Evolutionary conservation across 2,329 filamentous ascomycete species (phyloP), one percentile per base, ranked within the genome.

Genomic region (Nakataea oryzae): DNA sequence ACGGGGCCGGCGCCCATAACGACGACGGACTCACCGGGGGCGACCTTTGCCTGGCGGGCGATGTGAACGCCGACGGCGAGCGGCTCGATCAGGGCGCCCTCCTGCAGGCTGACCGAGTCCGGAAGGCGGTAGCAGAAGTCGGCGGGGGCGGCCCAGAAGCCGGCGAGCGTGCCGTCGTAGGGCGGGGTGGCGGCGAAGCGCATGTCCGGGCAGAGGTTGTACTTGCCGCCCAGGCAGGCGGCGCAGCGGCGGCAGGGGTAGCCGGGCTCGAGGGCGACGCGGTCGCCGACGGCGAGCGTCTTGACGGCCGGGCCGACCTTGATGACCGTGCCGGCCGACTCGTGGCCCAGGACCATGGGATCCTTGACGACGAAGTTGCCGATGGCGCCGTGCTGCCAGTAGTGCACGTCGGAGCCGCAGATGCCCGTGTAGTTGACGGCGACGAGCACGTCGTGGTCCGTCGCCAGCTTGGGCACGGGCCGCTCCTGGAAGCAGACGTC

Each of bases 371-470:
- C 71, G 67, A 86, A 81, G 74, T 85, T 80, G 63, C 85, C 85
- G 67, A 86, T 86, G 70, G 61, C 59, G 55, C 55, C 62, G 54
- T 67, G 64, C 34, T 57, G 57, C 57, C 65, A 67, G 66, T 67
- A 68, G 71, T 86, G 84, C 62, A 86, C 76, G 69, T 87, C 85
- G 56, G 83, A 86, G 66, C 85, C 85, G 72, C 85, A 96, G 76
- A 96, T 95, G 68, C 91, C 91, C 3, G 91, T 96, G 80, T 88
- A 93, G 78, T 89, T 88, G 68, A 93, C 82, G 71, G 89, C 86
- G 66, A 96, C 86, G 69, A 93, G 82, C 67, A 96, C 91, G 74
- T 93, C 87, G 78, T 92, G 82, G 27, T 85, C 81, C 61, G 79
- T 79, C 65, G 82, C 75, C 68, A 95, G 78, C 63, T 82, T 75